A percentile compares a stretch with the other conserved stretches of the same genome.
These are phyloP conservation scores for Ophiostoma angusticollis DNA, from an alignment of 2,329 filamentous ascomycete species.

Conservation along the genomic window DNA sequence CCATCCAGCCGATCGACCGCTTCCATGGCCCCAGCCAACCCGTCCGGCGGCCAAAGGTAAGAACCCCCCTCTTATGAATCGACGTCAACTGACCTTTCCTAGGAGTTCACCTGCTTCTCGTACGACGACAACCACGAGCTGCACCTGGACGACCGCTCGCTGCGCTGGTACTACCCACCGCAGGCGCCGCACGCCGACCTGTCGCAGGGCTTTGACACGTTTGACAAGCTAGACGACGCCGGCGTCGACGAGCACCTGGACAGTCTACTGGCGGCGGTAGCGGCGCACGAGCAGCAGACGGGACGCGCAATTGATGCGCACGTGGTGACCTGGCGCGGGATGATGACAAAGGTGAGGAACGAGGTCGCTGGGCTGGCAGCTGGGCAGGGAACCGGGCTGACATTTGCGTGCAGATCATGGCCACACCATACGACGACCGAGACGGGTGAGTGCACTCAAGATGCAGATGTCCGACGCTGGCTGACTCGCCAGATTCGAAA, in stretches of 20 bases:
- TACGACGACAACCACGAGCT: constrained; percentile 77
- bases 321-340: constrained; percentile 86
- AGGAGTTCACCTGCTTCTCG: constrained; percentile 90
- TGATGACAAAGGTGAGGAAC: constrained; percentile 80
- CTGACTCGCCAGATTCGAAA: constrained; percentile 56
- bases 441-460: constrained; percentile 46
- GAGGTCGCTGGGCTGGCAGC: too few species aligned
- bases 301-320: constrained; percentile 59
- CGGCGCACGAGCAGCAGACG: constrained; percentile 56
- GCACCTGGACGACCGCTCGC: constrained; percentile 60
- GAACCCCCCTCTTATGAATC: neutral
- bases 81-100: neutral
- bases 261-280: constrained; percentile 64
- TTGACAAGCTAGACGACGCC: constrained; percentile 65
- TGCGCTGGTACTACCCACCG: constrained; percentile 82
- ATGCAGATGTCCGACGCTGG: neutral
- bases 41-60: constrained; percentile 62
- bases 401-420: constrained; percentile 78
- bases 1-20: constrained; percentile 51
- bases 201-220: constrained; percentile 67
- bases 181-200: constrained; percentile 54
- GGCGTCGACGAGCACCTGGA: constrained; percentile 77
- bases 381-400: too few species aligned
- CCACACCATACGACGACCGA: constrained; percentile 65
- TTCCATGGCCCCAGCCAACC: constrained; percentile 56